Percentiles rank a stretch among this genome's conserved stretches.
Conservation (phyloP, 2,329 filamentous ascomycete species). For the Boeremia exigua region DNA sequence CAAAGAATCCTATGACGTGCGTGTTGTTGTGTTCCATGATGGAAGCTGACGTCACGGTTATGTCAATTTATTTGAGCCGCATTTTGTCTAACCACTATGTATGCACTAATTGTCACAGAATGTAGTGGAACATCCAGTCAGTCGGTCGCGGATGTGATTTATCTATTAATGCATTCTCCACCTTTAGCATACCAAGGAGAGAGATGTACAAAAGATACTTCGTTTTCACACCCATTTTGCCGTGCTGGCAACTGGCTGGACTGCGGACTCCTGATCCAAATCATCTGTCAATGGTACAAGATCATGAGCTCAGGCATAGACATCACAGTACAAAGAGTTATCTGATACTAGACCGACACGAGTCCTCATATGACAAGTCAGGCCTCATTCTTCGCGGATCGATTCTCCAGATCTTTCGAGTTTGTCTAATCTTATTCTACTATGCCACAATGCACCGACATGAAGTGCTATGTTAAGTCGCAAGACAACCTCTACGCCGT, state of each 20-base stretch:
- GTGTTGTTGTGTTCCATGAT: not conserved
- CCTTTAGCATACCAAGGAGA: constrained; percentile 70
- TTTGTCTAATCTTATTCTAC: constrained; percentile 81
- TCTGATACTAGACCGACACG: not conserved
- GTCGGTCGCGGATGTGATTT: constrained; percentile 72
- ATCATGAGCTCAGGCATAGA: constrained; percentile 78
- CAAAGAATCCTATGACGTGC: not conserved
- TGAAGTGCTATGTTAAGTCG: constrained; percentile 72
- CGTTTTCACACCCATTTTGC: constrained; percentile 81
- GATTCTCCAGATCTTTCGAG: constrained; percentile 75
- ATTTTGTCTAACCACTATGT: too few relatives aligned
- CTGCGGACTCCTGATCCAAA: constrained; percentile 70
- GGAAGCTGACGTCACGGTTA: not conserved
- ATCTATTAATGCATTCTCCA: constrained; percentile 69
- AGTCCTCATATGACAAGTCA: constrained; percentile 69
- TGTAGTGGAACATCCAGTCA: constrained; percentile 39
- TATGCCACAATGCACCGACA: constrained; percentile 63
- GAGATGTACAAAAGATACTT: constrained; percentile 74
- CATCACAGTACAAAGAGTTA: constrained; percentile 63
- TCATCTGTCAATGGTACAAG: constrained; percentile 77
- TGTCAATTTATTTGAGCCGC: not conserved
- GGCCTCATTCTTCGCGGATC: constrained; percentile 74
- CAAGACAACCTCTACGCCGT: constrained; percentile 86
- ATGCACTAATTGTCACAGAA: too few relatives aligned
- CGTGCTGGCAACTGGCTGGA: constrained; percentile 66